phyloP scores from a whole-genome alignment of 768 basidiomycete species.

The Pleurotus giganteus region DNA sequence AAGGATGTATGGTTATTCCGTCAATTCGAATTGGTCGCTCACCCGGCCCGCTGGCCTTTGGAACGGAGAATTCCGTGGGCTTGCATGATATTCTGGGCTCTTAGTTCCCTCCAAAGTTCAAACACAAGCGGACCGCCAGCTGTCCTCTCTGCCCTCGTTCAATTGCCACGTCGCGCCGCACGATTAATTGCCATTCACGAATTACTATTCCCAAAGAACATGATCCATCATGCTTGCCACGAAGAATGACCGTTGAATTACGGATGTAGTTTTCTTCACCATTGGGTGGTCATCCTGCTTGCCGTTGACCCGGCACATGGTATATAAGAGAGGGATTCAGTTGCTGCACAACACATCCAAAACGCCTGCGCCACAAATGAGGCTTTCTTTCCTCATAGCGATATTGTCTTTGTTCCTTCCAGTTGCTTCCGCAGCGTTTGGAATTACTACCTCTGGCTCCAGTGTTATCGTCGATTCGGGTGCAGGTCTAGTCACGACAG shows the following conservation, averaged over 20 bases:
- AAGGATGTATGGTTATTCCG: too few species aligned
- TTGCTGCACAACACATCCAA: background rate
- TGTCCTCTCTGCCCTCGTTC: background rate
- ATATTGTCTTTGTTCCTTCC: slow-evolving; percentile 26
- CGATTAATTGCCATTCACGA: background rate
- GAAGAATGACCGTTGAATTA: slow-evolving; percentile 9
- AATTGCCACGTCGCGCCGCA: background rate
- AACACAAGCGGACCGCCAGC: background rate
- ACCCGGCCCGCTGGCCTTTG: background rate
- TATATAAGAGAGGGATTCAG: slow-evolving; percentile 10
- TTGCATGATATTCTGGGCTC: background rate
- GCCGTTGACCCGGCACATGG: background rate
- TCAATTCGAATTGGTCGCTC: background rate
- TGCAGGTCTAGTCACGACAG: slow-evolving; percentile 41
- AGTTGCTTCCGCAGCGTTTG: slow-evolving; percentile 42
- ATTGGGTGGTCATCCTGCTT: background rate
- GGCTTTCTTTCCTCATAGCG: slow-evolving; percentile 16
- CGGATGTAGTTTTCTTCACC: background rate
- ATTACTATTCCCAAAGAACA: background rate
- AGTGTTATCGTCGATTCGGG: slow-evolving; percentile 43
- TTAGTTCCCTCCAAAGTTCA: background rate
- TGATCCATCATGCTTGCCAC: background rate
- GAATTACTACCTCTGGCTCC: slow-evolving; percentile 39
- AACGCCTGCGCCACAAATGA: slow-evolving; percentile 21
- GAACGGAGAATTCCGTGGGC: background rate